These are phyloP conservation scores for Kernera saxatilis DNA, from an alignment of 345 rosid genomes.

Conservation along the genomic window DNA sequence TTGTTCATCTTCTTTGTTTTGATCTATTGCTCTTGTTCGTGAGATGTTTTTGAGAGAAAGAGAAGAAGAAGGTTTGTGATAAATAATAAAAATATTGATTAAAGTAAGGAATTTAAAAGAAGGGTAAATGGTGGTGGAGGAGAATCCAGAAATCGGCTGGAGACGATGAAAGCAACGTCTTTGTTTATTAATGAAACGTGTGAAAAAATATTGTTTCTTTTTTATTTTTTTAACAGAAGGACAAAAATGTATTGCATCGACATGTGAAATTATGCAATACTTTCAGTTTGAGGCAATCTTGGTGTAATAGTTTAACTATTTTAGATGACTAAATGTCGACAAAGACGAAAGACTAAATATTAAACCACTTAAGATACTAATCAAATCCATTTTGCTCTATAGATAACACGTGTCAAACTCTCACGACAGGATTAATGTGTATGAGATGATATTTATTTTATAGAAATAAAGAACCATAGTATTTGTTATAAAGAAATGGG, in stretches of 20 bases:
- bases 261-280: conserved; percentile 11
- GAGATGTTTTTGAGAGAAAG: background rate
- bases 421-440: background rate
- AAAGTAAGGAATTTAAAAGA: conserved; percentile 9
- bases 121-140: conserved; percentile 25
- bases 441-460: background rate
- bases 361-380: background rate
- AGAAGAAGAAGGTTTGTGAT: conserved; percentile 1
- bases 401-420: background rate
- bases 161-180: conserved; percentile 20
- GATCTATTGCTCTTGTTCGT: background rate
- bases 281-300: conserved; percentile 22
- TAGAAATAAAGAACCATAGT: background rate
- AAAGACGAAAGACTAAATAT: background rate
- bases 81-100: background rate
- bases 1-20: conserved; percentile 21
- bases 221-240: background rate
- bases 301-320: conserved; percentile 3
- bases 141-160: conserved; percentile 25
- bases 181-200: conserved; percentile 27
- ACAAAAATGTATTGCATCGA: background rate
- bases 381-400: background rate
- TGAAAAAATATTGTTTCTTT: conserved; percentile 6
- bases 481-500: background rate
- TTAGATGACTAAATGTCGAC: conserved; percentile 14